These are phyloP conservation scores for Rhodotorula sp. DNA, from an alignment of 1,284 basidiomycete species.

Conservation along the genomic window DNA sequence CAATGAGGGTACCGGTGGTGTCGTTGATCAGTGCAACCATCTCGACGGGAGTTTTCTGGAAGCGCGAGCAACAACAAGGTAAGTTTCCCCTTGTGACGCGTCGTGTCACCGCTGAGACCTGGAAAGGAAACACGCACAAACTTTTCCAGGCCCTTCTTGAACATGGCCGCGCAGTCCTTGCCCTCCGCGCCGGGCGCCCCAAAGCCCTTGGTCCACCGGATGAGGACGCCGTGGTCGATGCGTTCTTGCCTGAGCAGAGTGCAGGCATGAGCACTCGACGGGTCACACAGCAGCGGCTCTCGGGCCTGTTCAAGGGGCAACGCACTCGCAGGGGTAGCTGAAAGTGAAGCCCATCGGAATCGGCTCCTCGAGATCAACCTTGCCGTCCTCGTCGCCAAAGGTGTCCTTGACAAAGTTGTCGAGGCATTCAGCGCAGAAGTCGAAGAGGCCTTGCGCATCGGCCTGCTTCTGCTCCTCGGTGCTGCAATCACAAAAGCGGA, in stretches of 20 bases:
- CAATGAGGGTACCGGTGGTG: slow-evolving; percentile 94
- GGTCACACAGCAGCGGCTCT: not conserved
- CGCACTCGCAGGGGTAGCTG: slow-evolving; percentile 86
- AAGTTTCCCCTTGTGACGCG: not conserved
- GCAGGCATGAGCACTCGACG: not conserved
- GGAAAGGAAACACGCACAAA: slow-evolving; percentile 48
- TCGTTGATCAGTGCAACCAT: slow-evolving; percentile 91
- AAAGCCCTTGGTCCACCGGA: slow-evolving; percentile 99
- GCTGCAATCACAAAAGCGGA: not conserved
- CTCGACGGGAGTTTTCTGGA: slow-evolving; percentile 61
- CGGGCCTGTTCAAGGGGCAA: slow-evolving; percentile 2
- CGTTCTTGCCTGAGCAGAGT: slow-evolving; percentile 66
- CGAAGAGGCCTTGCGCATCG: slow-evolving; percentile 91
- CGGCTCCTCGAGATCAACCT: slow-evolving; percentile 65
- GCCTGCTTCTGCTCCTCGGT: slow-evolving; percentile 98
- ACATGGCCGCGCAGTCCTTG: slow-evolving; percentile 87
- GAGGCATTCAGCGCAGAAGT: slow-evolving; percentile 94
- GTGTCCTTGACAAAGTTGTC: slow-evolving; percentile 84
- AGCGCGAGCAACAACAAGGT: not conserved
- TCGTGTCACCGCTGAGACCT: too few species aligned
- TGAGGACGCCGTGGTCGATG: slow-evolving; percentile 92
- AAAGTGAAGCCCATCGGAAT: slow-evolving; percentile 93
- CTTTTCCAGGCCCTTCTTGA: slow-evolving; percentile 74
- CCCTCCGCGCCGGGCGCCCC: slow-evolving; percentile 90
- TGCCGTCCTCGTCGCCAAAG: slow-evolving; percentile 59